Conservation (phyloP, 2,329 filamentous ascomycete species). For the Talaromyces rugulosus region DNA sequence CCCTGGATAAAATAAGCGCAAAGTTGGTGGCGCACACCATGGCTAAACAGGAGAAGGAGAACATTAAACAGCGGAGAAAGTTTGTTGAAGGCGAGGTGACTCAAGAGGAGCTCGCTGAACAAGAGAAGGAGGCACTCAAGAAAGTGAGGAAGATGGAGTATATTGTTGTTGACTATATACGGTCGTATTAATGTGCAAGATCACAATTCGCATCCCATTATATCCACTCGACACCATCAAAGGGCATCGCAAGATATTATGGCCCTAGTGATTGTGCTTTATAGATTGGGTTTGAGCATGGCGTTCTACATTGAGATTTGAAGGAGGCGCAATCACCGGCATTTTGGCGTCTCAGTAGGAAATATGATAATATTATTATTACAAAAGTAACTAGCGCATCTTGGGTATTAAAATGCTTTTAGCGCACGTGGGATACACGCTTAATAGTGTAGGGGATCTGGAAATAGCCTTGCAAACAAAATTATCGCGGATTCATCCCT, state of each 20-base stretch:
- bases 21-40: conserved; percentile 3
- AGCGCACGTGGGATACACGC: too few species aligned
- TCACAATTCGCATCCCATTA: too few species aligned
- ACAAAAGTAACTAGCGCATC: too few species aligned
- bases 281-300: too few species aligned
- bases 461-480: background rate
- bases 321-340: too few species aligned
- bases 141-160: conserved; percentile 5
- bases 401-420: too few species aligned
- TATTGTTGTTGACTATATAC: conserved; percentile 1
- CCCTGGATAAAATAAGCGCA: conserved; percentile 1
- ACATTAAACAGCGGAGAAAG: background rate
- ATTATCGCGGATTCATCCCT: background rate
- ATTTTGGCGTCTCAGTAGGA: too few species aligned
- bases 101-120: background rate
- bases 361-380: too few species aligned
- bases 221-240: too few species aligned
- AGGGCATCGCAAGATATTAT: too few species aligned
- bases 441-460: background rate
- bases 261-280: too few species aligned
- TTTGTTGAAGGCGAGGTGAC: background rate
- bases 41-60: background rate
- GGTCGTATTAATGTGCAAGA: background rate
- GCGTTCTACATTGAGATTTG: too few species aligned
- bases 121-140: background rate